Evolutionary conservation across 345 rosid genomes (phyloP).

Genomic region (Leavenworthia alabamica): DNA sequence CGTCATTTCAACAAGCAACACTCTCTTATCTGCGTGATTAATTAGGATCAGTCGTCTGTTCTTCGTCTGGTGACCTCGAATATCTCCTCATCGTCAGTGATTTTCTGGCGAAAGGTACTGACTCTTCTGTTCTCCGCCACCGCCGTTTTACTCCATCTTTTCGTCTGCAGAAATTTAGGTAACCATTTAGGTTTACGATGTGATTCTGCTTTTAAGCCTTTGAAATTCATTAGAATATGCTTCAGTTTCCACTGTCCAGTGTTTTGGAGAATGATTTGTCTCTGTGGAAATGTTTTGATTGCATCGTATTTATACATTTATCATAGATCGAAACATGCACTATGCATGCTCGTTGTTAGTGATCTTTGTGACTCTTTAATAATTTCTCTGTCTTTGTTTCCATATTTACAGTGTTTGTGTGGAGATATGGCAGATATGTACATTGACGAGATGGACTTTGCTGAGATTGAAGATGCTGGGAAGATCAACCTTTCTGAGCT

Average conservation of each 20-base stretch:
- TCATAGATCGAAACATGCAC: neutral
- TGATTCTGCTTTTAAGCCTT: conserved; percentile 10
- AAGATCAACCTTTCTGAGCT: conserved; percentile 28
- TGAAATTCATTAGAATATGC: neutral
- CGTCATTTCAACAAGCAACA: too few relatives aligned
- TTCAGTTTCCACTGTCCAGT: neutral
- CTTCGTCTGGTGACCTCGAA: too few relatives aligned
- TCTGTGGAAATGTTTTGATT: neutral
- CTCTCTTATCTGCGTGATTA: too few relatives aligned
- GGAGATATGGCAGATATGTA: neutral
- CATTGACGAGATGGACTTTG: conserved; percentile 22
- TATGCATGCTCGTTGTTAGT: neutral
- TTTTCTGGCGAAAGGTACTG: too few relatives aligned
- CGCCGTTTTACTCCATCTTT: too few relatives aligned
- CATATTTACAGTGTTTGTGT: conserved; percentile 1
- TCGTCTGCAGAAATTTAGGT: neutral
- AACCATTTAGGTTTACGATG: neutral
- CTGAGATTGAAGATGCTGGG: conserved; percentile 32
- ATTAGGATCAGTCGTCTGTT: too few relatives aligned
- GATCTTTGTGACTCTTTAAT: neutral
- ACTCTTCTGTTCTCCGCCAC: too few relatives aligned
- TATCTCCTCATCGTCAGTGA: too few relatives aligned
- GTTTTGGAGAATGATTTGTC: neutral
- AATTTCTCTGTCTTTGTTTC: neutral
- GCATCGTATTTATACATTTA: neutral